A percentile compares a stretch with the other conserved stretches of the same genome.
phyloP scores from a whole-genome alignment of 2,329 filamentous ascomycete species.

The Verticillium alfalfae region DNA sequence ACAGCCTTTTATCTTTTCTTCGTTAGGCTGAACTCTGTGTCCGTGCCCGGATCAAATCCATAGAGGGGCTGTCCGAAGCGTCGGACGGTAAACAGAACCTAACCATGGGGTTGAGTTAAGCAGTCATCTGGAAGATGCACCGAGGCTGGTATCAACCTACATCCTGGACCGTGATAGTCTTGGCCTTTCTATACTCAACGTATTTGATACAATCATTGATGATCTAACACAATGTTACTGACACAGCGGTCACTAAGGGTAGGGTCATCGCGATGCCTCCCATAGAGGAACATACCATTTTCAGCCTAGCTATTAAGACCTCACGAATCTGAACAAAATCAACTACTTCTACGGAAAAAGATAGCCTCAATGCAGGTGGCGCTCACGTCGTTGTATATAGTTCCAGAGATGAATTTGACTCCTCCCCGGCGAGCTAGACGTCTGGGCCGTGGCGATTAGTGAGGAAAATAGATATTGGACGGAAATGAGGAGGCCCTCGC shows the following conservation, averaged over 20 bases:
- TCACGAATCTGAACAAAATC: background rate
- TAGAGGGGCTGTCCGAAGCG: constrained; percentile 49
- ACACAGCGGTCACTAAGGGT: too few relatives aligned
- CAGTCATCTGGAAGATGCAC: background rate
- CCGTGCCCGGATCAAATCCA: constrained; percentile 45
- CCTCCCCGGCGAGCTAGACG: constrained; percentile 71
- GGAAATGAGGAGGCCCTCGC: too few relatives aligned
- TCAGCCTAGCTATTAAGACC: constrained; percentile 41
- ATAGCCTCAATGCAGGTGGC: background rate
- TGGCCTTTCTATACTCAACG: constrained; percentile 47
- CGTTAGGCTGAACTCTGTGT: background rate
- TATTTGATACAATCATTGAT: constrained; percentile 42
- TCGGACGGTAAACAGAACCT: constrained; percentile 50
- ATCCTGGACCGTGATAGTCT: constrained; percentile 59
- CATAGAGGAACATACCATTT: constrained; percentile 28
- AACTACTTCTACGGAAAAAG: background rate
- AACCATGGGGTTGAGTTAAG: constrained; percentile 1
- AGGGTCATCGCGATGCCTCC: too few relatives aligned
- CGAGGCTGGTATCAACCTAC: constrained; percentile 32
- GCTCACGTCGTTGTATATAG: constrained; percentile 56
- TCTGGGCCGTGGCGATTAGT: constrained; percentile 26
- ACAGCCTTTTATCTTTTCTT: background rate
- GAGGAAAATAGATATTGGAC: background rate
- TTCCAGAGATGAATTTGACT: constrained; percentile 64
- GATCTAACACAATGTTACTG: constrained; percentile 34